Evolutionary conservation across 768 basidiomycete species (phyloP).

Genomic region (Tulasnella sp.): DNA sequence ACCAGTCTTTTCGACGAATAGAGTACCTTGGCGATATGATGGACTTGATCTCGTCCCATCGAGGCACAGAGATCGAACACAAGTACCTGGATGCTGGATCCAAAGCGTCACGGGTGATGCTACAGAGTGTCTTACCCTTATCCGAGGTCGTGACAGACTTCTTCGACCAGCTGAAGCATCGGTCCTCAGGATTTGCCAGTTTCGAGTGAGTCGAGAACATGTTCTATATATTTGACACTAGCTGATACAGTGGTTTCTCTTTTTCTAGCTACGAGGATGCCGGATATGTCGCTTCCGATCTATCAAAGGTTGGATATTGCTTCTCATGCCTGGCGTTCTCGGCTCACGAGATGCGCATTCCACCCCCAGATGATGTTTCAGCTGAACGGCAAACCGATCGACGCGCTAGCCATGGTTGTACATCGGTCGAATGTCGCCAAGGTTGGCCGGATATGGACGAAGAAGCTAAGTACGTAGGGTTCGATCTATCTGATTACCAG

Average conservation of each 20-base stretch:
- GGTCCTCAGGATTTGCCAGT: slow-evolving; percentile 83
- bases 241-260: slow-evolving; percentile 9
- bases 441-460: slow-evolving; percentile 76
- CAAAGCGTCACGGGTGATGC: slow-evolving; percentile 57
- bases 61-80: slow-evolving; percentile 76
- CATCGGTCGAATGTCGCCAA: slow-evolving; percentile 68
- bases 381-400: slow-evolving; percentile 79
- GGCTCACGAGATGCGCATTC: neutral
- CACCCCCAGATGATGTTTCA: slow-evolving; percentile 71
- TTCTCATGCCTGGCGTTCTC: neutral
- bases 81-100: slow-evolving; percentile 56
- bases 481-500: no score
- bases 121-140: slow-evolving; percentile 77
- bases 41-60: slow-evolving; percentile 79
- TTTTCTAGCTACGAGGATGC: slow-evolving; percentile 79
- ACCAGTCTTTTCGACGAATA: slow-evolving; percentile 24
- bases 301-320: slow-evolving; percentile 55
- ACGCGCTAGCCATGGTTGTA: slow-evolving; percentile 86
- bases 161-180: slow-evolving; percentile 88
- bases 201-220: slow-evolving; percentile 56
- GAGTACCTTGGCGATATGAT: slow-evolving; percentile 95
- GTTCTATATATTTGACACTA: neutral
- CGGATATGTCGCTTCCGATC: slow-evolving; percentile 70
- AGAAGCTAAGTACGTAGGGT: slow-evolving; percentile 67
- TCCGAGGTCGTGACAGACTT: slow-evolving; percentile 92